Evolutionary conservation across 345 rosid genomes (phyloP).

Genomic region (Salix brachista): DNA sequence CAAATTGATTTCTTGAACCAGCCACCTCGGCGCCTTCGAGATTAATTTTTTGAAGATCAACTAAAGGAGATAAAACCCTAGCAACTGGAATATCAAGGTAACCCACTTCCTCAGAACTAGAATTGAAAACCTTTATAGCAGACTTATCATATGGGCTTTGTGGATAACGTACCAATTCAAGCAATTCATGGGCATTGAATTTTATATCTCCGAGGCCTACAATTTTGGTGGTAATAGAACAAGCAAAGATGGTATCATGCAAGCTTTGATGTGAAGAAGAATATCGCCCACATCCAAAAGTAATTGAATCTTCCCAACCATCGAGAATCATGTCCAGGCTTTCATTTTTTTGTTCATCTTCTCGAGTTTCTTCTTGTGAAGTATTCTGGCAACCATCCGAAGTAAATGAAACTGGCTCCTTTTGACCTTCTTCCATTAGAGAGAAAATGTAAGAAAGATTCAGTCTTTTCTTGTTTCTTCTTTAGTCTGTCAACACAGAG

Average conservation of each 20-base stretch:
- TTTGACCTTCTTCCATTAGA: too few relatives aligned
- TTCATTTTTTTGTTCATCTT: too few relatives aligned
- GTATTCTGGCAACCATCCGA: too few relatives aligned
- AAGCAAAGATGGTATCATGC: slow-evolving; percentile 46
- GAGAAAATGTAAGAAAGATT: too few relatives aligned
- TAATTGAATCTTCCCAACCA: too few relatives aligned
- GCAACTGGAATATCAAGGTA: slow-evolving; percentile 72
- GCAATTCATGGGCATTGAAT: slow-evolving; percentile 68
- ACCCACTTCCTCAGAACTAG: slow-evolving; percentile 62
- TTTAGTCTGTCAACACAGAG: too few relatives aligned
- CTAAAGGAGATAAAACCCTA: slow-evolving; percentile 61
- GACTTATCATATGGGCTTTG: slow-evolving; percentile 50
- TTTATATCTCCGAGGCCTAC: slow-evolving; percentile 38
- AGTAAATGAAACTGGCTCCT: too few relatives aligned
- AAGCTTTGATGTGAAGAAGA: slow-evolving; percentile 21
- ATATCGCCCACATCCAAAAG: slow-evolving; percentile 17
- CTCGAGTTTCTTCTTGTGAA: too few relatives aligned
- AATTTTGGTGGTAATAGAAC: slow-evolving; percentile 64
- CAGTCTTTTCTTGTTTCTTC: too few relatives aligned
- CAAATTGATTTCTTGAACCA: slow-evolving; percentile 32
- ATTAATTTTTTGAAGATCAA: slow-evolving; percentile 37
- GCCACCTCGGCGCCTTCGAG: slow-evolving; percentile 70
- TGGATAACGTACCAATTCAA: slow-evolving; percentile 77
- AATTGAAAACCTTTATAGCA: slow-evolving; percentile 72
- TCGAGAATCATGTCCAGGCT: too few relatives aligned